A percentile compares a stretch with the other conserved stretches of the same genome.
Evolutionary conservation across 2,329 filamentous ascomycete genomes (phyloP).

Genomic region (Xylariaceae sp.): DNA sequence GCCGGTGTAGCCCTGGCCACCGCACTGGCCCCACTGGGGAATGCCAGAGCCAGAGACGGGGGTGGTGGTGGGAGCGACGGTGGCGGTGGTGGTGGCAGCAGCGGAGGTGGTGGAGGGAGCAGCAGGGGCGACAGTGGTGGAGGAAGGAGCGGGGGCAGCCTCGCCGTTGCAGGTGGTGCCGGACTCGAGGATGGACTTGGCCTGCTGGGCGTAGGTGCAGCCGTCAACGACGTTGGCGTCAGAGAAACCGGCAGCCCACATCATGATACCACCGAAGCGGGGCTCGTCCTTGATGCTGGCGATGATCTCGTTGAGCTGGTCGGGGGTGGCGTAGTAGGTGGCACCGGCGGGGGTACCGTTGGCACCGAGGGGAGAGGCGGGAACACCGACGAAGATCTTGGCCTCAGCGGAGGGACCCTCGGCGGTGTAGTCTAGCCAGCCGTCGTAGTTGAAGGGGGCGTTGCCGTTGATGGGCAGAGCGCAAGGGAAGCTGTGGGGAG

Average conservation of each 20-base stretch:
- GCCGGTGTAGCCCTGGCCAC: conserved; percentile 19
- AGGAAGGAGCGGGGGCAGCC: background rate
- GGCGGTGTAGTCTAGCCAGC: conserved; percentile 34
- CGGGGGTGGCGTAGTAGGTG: conserved; percentile 34
- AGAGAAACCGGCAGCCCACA: conserved; percentile 40
- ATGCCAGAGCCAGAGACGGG: conserved; percentile 4
- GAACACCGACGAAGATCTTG: conserved; percentile 38
- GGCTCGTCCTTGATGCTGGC: conserved; percentile 25
- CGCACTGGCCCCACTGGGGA: conserved; percentile 21
- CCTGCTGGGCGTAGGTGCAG: conserved; percentile 38
- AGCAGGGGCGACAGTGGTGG: background rate
- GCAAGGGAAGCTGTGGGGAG: conserved; percentile 13
- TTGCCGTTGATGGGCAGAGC: conserved; percentile 35
- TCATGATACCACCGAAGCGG: conserved; percentile 37
- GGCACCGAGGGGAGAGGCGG: conserved; percentile 34
- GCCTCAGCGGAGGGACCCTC: conserved; percentile 32
- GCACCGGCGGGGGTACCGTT: conserved; percentile 33
- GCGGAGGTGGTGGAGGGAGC: background rate
- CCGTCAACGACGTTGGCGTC: conserved; percentile 33
- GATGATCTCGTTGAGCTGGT: conserved; percentile 30
- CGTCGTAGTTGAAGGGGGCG: conserved; percentile 35
- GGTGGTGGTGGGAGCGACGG: background rate
- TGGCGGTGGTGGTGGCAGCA: background rate
- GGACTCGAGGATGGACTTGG: conserved; percentile 26
- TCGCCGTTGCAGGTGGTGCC: conserved; percentile 27